Evolutionary conservation across 331 rosid genomes (phyloP).

Genomic region (Acacia concinna): DNA sequence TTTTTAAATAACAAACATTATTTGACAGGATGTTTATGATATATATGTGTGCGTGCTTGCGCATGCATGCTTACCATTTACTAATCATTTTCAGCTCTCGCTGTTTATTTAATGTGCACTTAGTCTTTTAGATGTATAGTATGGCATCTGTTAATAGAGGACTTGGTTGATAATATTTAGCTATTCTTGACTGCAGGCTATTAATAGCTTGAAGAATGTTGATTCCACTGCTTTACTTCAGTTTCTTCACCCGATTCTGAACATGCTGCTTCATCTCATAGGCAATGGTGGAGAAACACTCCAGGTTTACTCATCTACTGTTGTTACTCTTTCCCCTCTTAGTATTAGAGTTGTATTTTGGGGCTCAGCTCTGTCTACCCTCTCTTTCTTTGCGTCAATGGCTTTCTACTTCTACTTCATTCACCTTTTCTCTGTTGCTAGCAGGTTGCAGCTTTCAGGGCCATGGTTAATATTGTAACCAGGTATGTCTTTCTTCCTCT

Average conservation of each 20-base stretch:
- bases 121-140: not conserved
- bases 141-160: constrained; percentile 1
- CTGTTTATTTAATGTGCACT: not conserved
- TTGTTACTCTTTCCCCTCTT: not conserved
- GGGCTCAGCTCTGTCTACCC: not conserved
- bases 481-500: constrained; percentile 43
- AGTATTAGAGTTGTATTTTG: not conserved
- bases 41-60: not conserved
- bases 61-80: not conserved
- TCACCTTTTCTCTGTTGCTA: constrained; percentile 34
- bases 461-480: constrained; percentile 97
- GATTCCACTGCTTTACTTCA: constrained; percentile 99
- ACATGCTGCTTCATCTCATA: constrained; percentile 98
- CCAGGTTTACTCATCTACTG: constrained; percentile 61
- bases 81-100: not conserved
- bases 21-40: not conserved
- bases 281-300: constrained; percentile 99
- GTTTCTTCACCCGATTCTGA: constrained; percentile 96
- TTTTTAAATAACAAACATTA: too few species aligned
- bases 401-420: constrained; percentile 35
- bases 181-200: constrained; percentile 69
- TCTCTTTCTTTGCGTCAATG: constrained; percentile 8
- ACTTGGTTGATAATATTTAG: constrained; percentile 28
- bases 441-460: constrained; percentile 99
- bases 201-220: constrained; percentile 97